Base-by-base conservation (phyloP, 768 basidiomycete species). In the Termitomyces sp. region DNA sequence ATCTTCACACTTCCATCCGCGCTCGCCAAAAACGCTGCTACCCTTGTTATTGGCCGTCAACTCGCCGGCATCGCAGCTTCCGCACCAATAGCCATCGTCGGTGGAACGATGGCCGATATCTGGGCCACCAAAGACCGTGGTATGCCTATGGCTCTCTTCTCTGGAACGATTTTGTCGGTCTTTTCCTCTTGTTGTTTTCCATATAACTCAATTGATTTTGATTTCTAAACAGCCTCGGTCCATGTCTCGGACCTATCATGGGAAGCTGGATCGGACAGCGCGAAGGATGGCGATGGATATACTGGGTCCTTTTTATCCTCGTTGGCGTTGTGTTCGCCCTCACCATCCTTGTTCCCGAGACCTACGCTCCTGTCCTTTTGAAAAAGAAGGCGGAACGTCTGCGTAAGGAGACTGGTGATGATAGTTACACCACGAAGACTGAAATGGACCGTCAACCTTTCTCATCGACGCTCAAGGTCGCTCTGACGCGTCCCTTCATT, bases 301-400 rank as follows among this genome's bases (percentile, higher is more conserved):
- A 77, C 62, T 79, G 78, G 75, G 71, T 78, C 60, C 70, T 76
- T 33, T 73, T 78, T 57, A 74, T 77, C 64, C 72, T 78, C 57
- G 63, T 71, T 7, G 73, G 71, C 10, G 60, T 70, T 14, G 70
- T 70, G 50, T 73, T 71, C 60, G 30, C 68, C 46, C 60, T 76
- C 35, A 68, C 73, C 3, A 58, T 79, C 50, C 67, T 79, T 59
- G 73, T 80, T 17, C 80, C 78, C n/a, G 81, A 83, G 64, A 80
- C 79, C 1, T 77, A 79, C 48, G 75, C 77, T 0, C 78, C 80
- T 0, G 66, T 75, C 5, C 60, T 83, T 17, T 73, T 83, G n/a
- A 70, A 69, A 7, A 62, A 67, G 26, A 77, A 78, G 51, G 80
- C 79, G 9, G 63, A 62, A 19, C 64, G 59, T 14, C 64, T 81